Evolutionary conservation across 2,329 filamentous ascomycete species (phyloP).

Genomic region (Cercospora sp.): DNA sequence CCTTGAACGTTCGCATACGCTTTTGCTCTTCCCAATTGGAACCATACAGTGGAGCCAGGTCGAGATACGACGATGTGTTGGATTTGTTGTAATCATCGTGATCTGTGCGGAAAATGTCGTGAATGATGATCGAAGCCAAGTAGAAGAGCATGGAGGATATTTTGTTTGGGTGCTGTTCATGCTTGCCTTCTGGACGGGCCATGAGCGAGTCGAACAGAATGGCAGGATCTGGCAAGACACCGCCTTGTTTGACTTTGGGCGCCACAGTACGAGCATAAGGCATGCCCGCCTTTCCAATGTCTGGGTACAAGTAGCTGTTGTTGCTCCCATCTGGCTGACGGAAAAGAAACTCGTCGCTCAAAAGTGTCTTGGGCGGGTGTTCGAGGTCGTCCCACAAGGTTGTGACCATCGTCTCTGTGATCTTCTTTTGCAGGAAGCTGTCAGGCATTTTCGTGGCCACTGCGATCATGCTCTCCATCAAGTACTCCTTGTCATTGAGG

Average conservation of each 20-base stretch:
- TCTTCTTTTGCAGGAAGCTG: constrained; percentile 41
- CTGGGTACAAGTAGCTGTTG: constrained; percentile 62
- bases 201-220: constrained; percentile 68
- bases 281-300: constrained; percentile 64
- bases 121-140: constrained; percentile 65
- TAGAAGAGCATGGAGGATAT: constrained; percentile 76
- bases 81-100: constrained; percentile 63
- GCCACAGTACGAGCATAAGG: constrained; percentile 69
- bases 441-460: constrained; percentile 48
- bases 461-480: constrained; percentile 59
- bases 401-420: constrained; percentile 49
- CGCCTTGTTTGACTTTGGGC: constrained; percentile 57
- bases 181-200: constrained; percentile 60
- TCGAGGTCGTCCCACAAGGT: constrained; percentile 51
- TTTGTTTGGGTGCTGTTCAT: constrained; percentile 64
- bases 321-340: constrained; percentile 52
- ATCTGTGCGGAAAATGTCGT: constrained; percentile 66
- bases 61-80: constrained; percentile 71
- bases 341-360: constrained; percentile 49
- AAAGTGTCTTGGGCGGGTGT: constrained; percentile 49
- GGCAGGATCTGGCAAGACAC: constrained; percentile 63
- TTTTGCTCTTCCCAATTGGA: constrained; percentile 67
- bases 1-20: constrained; percentile 62
- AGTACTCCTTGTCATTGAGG: constrained; percentile 62
- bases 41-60: constrained; percentile 72